Evolutionary conservation across 306 rosid genomes (phyloP).

Genomic region (Sesbania bispinosa): DNA sequence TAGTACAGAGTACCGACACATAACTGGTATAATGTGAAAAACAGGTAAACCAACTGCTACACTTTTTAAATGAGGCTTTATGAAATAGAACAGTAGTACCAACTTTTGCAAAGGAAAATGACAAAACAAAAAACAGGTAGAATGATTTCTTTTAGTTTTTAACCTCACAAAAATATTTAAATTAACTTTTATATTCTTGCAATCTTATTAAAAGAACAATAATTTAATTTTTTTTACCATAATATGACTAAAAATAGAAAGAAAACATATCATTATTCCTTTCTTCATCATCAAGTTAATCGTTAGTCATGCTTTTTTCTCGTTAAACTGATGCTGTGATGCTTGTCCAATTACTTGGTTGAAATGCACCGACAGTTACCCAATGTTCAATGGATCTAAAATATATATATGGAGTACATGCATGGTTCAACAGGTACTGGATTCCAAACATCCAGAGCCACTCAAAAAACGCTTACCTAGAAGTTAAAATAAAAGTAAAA

Average conservation of each 20-base stretch:
- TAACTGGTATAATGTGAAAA: slow-evolving; percentile 8
- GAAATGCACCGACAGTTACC: slow-evolving; percentile 25
- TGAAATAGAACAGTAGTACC: neutral
- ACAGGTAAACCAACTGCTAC: slow-evolving; percentile 15
- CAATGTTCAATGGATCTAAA: neutral
- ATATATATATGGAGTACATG: neutral
- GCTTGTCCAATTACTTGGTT: neutral
- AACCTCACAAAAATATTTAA: neutral
- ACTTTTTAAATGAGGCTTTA: neutral
- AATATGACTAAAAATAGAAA: neutral
- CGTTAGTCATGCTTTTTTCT: neutral
- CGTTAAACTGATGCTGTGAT: neutral
- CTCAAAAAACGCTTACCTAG: neutral
- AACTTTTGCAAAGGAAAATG: slow-evolving; percentile 1
- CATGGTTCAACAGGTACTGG: neutral
- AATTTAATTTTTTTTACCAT: neutral
- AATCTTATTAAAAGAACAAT: neutral
- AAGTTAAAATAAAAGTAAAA: neutral
- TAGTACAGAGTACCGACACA: slow-evolving; percentile 28
- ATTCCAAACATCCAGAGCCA: neutral
- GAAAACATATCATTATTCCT: neutral
- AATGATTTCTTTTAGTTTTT: neutral
- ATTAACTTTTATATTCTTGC: neutral
- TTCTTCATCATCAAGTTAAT: neutral
- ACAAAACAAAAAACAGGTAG: neutral